Base-by-base conservation (phyloP, 129 eudicot species). In the Gnaphalium uliginosum region DNA sequence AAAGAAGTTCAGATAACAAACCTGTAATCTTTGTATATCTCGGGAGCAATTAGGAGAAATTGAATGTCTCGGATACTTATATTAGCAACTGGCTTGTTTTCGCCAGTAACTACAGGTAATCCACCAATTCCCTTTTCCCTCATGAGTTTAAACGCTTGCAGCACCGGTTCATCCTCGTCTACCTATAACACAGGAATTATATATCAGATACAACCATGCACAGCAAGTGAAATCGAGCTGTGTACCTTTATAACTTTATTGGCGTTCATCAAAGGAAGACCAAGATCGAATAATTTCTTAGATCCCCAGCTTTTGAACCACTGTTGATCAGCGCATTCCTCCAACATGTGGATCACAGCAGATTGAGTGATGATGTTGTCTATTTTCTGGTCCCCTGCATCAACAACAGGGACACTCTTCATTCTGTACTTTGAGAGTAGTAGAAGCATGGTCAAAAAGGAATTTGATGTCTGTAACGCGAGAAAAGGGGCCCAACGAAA, bases 401-500 rank as follows among this genome's bases (percentile, higher is more conserved):
- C 97, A 73, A 94, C 93, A 18, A 94, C 96, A 30, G 98, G 98
- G 25, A 94, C 81, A 58, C 98, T 94, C 85, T 94, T 94, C 98
- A 94, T 90, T 81, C 96, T 88, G 83, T 94, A 90, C 68, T 87
- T 85, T 30, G 98, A 94, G 68, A 94, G 90, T 66, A 94, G 86
- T 71, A 94, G 75, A 72, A 94, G 97, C 93, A 94, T 87, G 27
- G 98, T 94, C 82, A 90, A 76, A 75, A 94, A 85, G 21, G 98
- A 90, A 83, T 94, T 94, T 13, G 97, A 79, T 71, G 89, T 87
- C 87, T 94, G 98, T 85, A 94, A 78, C 3, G 98, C 98, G 0
- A 94, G 96, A 79, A 94, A 94, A 25, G 98, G 98, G 27, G 96
- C 98, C 98, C 98, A 94, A 5, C 98, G 93, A 71, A 94, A 94